Evolutionary conservation across 352 stramenopile genomes (phyloP).

Genomic region (Globisporangium polare): DNA sequence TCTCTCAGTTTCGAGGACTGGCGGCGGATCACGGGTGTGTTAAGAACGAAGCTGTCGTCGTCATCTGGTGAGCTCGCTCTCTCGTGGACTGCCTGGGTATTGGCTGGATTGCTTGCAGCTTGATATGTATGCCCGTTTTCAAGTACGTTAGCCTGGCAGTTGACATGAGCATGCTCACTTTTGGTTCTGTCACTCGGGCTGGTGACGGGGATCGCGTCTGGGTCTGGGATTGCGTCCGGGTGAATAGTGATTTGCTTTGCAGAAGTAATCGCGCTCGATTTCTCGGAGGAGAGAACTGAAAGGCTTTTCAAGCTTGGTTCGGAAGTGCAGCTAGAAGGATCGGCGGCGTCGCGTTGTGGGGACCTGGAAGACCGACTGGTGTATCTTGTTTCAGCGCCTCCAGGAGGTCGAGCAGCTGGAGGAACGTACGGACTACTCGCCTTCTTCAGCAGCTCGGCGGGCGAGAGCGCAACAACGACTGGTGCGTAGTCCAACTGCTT

Average conservation of each 20-base stretch:
- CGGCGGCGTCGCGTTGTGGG: not conserved
- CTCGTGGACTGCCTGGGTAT: too few relatives aligned
- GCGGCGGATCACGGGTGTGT: conserved; percentile 5
- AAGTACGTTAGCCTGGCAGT: not conserved
- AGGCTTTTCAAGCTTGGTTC: not conserved
- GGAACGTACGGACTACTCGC: conserved; percentile 22
- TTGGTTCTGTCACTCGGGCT: not conserved
- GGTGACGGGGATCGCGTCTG: not conserved
- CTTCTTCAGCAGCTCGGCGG: conserved; percentile 51
- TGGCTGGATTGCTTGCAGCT: not conserved
- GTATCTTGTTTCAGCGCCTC: not conserved
- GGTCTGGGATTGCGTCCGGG: not conserved
- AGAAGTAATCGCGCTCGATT: not conserved
- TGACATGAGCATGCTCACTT: not conserved
- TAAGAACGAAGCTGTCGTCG: not conserved
- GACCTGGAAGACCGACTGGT: not conserved
- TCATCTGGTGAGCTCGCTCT: not conserved
- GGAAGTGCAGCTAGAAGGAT: not conserved
- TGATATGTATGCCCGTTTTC: not conserved
- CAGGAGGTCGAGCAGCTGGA: conserved; percentile 1
- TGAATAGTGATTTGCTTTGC: not conserved
- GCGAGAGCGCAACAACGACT: conserved; percentile 40
- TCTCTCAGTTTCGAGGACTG: not conserved
- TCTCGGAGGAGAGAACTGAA: not conserved
- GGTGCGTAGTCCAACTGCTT: not conserved